phyloP scores from a whole-genome alignment of 2,329 filamentous ascomycete species.

The Fusarium vanettenii region DNA sequence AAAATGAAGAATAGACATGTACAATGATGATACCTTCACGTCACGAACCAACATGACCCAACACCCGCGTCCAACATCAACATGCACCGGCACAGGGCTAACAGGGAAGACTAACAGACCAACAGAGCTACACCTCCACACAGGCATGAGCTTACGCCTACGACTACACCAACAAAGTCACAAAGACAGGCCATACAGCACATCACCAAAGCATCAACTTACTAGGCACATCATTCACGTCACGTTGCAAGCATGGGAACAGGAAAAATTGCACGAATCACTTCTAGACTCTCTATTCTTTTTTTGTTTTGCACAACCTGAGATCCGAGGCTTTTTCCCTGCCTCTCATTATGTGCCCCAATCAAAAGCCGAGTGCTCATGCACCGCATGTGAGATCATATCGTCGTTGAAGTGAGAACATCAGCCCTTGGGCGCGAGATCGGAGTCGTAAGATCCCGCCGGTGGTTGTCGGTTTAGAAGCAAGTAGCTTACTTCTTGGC shows the following conservation, averaged over 20 bases:
- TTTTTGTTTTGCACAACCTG: constrained; percentile 60
- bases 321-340: constrained; percentile 54
- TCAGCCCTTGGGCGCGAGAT: constrained; percentile 45
- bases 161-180: background rate
- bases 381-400: constrained; percentile 57
- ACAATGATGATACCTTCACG: background rate
- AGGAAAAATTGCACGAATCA: constrained; percentile 47
- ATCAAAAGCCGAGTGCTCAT: constrained; percentile 57
- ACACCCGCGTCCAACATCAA: background rate
- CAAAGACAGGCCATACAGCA: background rate
- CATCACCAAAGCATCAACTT: constrained; percentile 2
- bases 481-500: constrained; percentile 74
- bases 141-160: background rate
- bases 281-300: constrained; percentile 63
- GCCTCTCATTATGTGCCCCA: constrained; percentile 58
- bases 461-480: constrained; percentile 39
- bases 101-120: background rate
- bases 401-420: constrained; percentile 60
- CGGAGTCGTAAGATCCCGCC: constrained; percentile 41
- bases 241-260: constrained; percentile 5
- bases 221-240: background rate
- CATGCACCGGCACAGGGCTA: background rate
- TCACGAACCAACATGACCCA: background rate
- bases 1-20: background rate
- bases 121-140: background rate